A percentile compares a stretch with the other conserved stretches of the same genome.
phyloP scores from a whole-genome alignment of 306 rosid genomes.

The Crotalaria pallida region DNA sequence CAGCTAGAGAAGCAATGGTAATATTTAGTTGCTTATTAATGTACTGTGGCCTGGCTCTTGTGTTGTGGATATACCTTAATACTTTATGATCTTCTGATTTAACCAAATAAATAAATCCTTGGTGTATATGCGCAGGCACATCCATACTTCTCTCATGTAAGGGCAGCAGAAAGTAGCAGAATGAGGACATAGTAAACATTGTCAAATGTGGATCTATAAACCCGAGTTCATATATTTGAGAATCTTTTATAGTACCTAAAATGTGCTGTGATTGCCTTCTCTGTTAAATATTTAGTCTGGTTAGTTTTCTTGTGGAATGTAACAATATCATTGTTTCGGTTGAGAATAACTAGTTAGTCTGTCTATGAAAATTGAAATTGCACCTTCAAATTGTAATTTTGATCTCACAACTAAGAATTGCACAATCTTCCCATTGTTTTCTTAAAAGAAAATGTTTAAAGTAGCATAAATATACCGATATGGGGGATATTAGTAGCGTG shows the following conservation, averaged over 20 bases:
- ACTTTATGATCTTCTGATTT: not conserved
- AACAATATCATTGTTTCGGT: slow-evolving; percentile 7
- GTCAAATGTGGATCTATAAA: slow-evolving; percentile 16
- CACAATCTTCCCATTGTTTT: not conserved
- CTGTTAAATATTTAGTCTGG: slow-evolving; percentile 13
- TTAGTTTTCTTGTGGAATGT: slow-evolving; percentile 28
- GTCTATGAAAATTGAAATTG: not conserved
- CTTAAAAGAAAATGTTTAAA: not conserved
- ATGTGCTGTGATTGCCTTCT: slow-evolving; percentile 20
- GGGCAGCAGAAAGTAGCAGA: slow-evolving; percentile 95
- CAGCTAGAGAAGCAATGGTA: slow-evolving; percentile 99
- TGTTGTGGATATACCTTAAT: not conserved
- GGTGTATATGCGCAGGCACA: slow-evolving; percentile 52
- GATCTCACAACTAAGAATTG: not conserved
- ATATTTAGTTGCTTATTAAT: not conserved
- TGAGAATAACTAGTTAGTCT: slow-evolving; percentile 19
- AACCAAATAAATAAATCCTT: not conserved
- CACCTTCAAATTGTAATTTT: not conserved
- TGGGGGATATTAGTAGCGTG: not conserved
- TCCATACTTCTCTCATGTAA: slow-evolving; percentile 85
- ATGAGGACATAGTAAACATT: slow-evolving; percentile 59
- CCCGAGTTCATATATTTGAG: slow-evolving; percentile 34
- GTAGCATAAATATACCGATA: not conserved
- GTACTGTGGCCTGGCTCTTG: not conserved
- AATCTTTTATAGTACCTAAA: slow-evolving; percentile 34